Conservation (phyloP, 2,329 filamentous ascomycete species). For the Colletotrichum orchidophilum region DNA sequence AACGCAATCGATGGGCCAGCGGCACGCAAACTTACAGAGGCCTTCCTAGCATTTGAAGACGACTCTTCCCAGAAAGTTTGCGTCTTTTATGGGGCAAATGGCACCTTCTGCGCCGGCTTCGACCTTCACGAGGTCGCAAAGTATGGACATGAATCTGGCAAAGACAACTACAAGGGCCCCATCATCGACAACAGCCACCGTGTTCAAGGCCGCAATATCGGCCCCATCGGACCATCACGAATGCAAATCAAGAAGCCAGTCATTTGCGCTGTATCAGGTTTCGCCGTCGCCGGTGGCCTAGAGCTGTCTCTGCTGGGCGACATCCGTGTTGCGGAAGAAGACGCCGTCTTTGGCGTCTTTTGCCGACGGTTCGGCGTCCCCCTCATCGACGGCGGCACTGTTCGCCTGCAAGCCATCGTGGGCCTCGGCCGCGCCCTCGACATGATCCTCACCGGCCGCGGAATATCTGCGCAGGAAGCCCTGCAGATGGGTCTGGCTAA, state of each 20-base stretch:
- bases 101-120: slow-evolving; percentile 63
- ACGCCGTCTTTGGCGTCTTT: slow-evolving; percentile 64
- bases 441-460: slow-evolving; percentile 64
- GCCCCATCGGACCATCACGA: slow-evolving; percentile 62
- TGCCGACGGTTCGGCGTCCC: slow-evolving; percentile 55
- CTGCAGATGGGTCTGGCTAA: slow-evolving; percentile 61
- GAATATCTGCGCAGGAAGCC: slow-evolving; percentile 59
- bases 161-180: slow-evolving; percentile 8
- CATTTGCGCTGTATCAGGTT: slow-evolving; percentile 59
- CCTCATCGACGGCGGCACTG: slow-evolving; percentile 55
- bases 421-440: slow-evolving; percentile 63
- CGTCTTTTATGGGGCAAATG: slow-evolving; percentile 55
- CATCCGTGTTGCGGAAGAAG: slow-evolving; percentile 61
- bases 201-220: slow-evolving; percentile 41
- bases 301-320: slow-evolving; percentile 62
- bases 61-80: slow-evolving; percentile 61
- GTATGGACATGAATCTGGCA: neutral
- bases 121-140: slow-evolving; percentile 58
- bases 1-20: slow-evolving; percentile 63
- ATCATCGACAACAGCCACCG: slow-evolving; percentile 22
- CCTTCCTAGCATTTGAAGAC: slow-evolving; percentile 59
- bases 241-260: slow-evolving; percentile 61
- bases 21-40: slow-evolving; percentile 55
- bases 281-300: slow-evolving; percentile 63
- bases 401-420: slow-evolving; percentile 59